Conservation (phyloP, 352 stramenopile species). For the Phytophthora macrochlamydospora region DNA sequence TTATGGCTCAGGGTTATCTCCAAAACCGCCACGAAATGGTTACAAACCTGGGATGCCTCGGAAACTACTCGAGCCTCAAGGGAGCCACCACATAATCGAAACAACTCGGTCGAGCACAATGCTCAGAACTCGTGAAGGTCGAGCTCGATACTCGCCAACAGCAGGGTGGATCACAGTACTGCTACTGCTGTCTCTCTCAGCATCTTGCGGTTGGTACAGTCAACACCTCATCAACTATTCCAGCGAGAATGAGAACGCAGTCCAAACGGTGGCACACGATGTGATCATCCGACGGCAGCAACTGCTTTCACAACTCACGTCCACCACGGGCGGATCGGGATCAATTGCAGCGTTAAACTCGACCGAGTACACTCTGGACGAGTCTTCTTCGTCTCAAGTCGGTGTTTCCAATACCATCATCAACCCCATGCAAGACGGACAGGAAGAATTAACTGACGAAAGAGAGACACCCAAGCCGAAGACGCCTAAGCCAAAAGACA, state of each 20-base stretch:
- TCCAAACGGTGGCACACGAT: conserved; percentile 23
- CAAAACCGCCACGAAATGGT: too few relatives aligned
- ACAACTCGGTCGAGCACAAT: conserved; percentile 11
- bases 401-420: conserved; percentile 10
- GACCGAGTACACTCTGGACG: background rate
- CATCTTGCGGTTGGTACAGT: conserved; percentile 32
- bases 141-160: conserved; percentile 12
- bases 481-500: background rate
- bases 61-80: background rate
- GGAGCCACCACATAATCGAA: conserved; percentile 2
- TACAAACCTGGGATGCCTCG: background rate
- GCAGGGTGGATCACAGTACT: conserved; percentile 29
- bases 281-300: conserved; percentile 29
- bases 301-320: conserved; percentile 24
- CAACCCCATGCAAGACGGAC: conserved; percentile 23
- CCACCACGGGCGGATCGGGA: conserved; percentile 11
- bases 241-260: conserved; percentile 10
- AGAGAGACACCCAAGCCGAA: conserved; percentile 11
- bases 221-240: conserved; percentile 22
- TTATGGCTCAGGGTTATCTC: too few relatives aligned
- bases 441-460: conserved; percentile 1
- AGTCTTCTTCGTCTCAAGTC: conserved; percentile 6
- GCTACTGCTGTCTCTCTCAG: conserved; percentile 20
- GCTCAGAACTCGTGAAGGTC: conserved; percentile 4
- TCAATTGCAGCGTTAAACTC: conserved; percentile 11